Base-by-base conservation (phyloP, 345 rosid species). In the Isatis tinctoria region DNA sequence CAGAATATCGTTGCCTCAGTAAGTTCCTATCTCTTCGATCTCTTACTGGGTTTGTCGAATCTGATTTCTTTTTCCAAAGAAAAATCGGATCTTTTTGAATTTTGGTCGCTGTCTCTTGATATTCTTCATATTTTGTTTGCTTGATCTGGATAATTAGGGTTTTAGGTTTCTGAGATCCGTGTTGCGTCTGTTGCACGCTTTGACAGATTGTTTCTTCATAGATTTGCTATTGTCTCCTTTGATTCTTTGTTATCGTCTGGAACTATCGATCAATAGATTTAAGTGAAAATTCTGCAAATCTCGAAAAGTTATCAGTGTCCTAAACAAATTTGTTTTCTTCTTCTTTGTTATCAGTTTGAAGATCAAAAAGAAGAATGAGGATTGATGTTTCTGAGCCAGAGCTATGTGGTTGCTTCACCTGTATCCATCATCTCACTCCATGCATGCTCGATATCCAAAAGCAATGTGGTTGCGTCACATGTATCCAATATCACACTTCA, bases 371-470 rank as follows among this genome's bases (percentile, higher is more conserved):
- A 54, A 73, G 37, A 11, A 73, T 73, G 77, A 65, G n/a, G 48
- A 11, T 65, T 45, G 59, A 47, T 56, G 47, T 54, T 12, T 65
- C 72, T 24, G 77, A 73, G 72, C 32, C 65, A 53, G 49, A 56
- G 71, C 20, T 1, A 14, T 54, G 60, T 33, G 60, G 5, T 13
- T 73, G 65, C 30, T 27, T 33, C 36, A 54, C 37, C 10, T 73
- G 76, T 73, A 43, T 2, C 70, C 64, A 22, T 11, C 12, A 28
- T 8, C 76, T 14, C 36, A 12, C 44, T 51, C 49, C 57, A 49
- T 9, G 14, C 10, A 16, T n/a, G 4, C 27, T 22, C 56, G 39
- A 8, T 11, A 20, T 57, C 8, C 65, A 35, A 32, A 58, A 32
- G 33, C 6, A 30, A 14, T 54, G 60, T 33, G 60, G 11, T 27